Conservation (phyloP, 2,329 filamentous ascomycete species). For the Akanthomyces lecanii region DNA sequence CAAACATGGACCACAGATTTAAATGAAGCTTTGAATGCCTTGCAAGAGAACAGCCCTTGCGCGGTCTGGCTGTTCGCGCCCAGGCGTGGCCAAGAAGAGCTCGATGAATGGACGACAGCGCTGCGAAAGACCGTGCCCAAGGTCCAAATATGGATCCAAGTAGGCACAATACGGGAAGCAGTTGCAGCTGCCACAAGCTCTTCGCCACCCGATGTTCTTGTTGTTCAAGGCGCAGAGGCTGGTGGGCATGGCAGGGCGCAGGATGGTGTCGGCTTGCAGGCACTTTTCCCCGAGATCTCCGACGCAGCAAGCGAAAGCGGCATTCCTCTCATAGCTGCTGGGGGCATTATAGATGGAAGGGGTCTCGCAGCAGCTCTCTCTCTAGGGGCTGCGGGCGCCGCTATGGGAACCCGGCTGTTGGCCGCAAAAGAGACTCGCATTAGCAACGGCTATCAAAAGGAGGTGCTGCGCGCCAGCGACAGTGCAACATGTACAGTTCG, state of each 20-base stretch:
- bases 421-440: slow-evolving; percentile 41
- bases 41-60: slow-evolving; percentile 30
- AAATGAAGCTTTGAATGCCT: slow-evolving; percentile 25
- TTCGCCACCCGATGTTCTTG: slow-evolving; percentile 43
- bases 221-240: slow-evolving; percentile 50
- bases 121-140: slow-evolving; percentile 37
- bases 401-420: slow-evolving; percentile 62
- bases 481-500: slow-evolving; percentile 36
- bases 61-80: slow-evolving; percentile 49
- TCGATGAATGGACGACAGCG: slow-evolving; percentile 41
- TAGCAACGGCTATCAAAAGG: slow-evolving; percentile 38
- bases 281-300: slow-evolving; percentile 46
- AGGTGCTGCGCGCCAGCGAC: slow-evolving; percentile 37
- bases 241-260: slow-evolving; percentile 48
- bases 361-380: slow-evolving; percentile 46
- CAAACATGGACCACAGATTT: slow-evolving; percentile 43
- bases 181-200: slow-evolving; percentile 34
- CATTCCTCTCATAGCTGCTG: slow-evolving; percentile 47
- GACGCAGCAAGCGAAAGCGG: slow-evolving; percentile 34
- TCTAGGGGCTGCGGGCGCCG: slow-evolving; percentile 50
- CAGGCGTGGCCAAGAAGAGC: slow-evolving; percentile 30
- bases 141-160: slow-evolving; percentile 50
- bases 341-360: slow-evolving; percentile 49
- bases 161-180: slow-evolving; percentile 46
- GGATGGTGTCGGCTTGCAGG: slow-evolving; percentile 41